Percentiles rank a stretch among this genome's conserved stretches.
Evolutionary conservation across 805 yeast genomes (phyloP).

Genomic region (Clavispora asparagi): DNA sequence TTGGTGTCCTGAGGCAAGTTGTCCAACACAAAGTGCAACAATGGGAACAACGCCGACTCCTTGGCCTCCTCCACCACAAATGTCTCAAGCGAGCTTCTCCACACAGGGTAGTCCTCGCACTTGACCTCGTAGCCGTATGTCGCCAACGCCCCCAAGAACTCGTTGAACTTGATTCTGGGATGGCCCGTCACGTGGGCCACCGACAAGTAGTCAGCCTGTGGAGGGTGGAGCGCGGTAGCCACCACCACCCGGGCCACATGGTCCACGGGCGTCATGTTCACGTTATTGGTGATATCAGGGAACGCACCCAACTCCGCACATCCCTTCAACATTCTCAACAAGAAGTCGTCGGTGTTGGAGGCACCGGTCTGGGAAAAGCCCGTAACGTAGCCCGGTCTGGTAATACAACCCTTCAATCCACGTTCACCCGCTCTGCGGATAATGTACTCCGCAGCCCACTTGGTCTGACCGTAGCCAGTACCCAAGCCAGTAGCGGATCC

Average conservation of each 20-base stretch:
- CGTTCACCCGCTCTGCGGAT: conserved; percentile 81
- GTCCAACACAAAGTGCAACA: conserved; percentile 90
- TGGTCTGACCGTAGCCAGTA: conserved; percentile 94
- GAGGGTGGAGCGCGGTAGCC: conserved; percentile 78
- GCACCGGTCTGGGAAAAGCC: conserved; percentile 84
- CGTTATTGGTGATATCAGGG: conserved; percentile 83
- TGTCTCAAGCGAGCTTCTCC: conserved; percentile 74
- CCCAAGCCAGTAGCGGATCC: conserved; percentile 83
- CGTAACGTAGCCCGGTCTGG: conserved; percentile 94
- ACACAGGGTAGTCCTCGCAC: conserved; percentile 61
- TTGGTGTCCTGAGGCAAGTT: conserved; percentile 84
- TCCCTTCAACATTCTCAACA: conserved; percentile 91
- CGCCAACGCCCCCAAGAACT: conserved; percentile 61
- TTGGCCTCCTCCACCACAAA: conserved; percentile 69
- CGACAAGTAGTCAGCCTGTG: conserved; percentile 44
- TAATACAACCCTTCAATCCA: conserved; percentile 83
- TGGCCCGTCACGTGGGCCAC: conserved; percentile 98
- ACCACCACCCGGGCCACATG: conserved; percentile 92
- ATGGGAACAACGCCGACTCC: conserved; percentile 87
- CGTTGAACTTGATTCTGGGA: conserved; percentile 80
- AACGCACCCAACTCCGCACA: conserved; percentile 79
- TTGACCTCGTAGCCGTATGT: conserved; percentile 69
- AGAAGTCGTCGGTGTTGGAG: conserved; percentile 93
- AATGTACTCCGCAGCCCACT: conserved; percentile 94
- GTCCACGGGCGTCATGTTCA: conserved; percentile 96